Evolutionary conservation across 306 rosid genomes (phyloP).

Genomic region (Vigna trinervia): DNA sequence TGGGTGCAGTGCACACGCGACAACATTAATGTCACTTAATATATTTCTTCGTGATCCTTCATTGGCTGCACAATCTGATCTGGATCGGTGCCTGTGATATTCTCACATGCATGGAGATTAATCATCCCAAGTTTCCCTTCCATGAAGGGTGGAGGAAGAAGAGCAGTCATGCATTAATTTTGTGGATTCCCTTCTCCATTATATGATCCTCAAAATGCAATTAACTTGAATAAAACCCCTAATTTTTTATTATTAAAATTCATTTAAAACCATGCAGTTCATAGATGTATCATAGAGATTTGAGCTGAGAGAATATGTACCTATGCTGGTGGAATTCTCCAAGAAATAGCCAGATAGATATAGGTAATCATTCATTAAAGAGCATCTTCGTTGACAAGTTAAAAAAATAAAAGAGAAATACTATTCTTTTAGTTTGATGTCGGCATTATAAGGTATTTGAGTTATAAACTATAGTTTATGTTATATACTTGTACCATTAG

Average conservation of each 20-base stretch:
- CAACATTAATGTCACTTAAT: slow-evolving; percentile 36
- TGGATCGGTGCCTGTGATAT: slow-evolving; percentile 50
- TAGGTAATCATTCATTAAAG: slow-evolving; percentile 20
- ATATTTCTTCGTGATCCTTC: slow-evolving; percentile 24
- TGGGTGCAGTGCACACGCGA: slow-evolving; percentile 47
- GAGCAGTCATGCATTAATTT: slow-evolving; percentile 34
- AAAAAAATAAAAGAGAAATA: background rate
- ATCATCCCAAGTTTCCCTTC: slow-evolving; percentile 13
- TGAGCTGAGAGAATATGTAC: slow-evolving; percentile 41
- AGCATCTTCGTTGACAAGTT: slow-evolving; percentile 16
- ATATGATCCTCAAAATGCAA: background rate
- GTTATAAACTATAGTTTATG: slow-evolving; percentile 8
- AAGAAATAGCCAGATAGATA: slow-evolving; percentile 37
- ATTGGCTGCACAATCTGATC: slow-evolving; percentile 46
- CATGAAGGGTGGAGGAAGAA: slow-evolving; percentile 29
- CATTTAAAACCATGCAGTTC: slow-evolving; percentile 23
- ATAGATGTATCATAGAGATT: slow-evolving; percentile 46
- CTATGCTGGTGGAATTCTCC: slow-evolving; percentile 13
- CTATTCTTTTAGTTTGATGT: slow-evolving; percentile 19
- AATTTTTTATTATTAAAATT: slow-evolving; percentile 7
- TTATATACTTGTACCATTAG: background rate
- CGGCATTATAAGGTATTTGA: slow-evolving; percentile 5
- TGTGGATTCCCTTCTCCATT: slow-evolving; percentile 22
- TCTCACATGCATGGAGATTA: slow-evolving; percentile 54
- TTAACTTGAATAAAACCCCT: slow-evolving; percentile 18